Conservation (phyloP, 2,329 filamentous ascomycete genomes). For the Hawksworthiomyces lignivorus region DNA sequence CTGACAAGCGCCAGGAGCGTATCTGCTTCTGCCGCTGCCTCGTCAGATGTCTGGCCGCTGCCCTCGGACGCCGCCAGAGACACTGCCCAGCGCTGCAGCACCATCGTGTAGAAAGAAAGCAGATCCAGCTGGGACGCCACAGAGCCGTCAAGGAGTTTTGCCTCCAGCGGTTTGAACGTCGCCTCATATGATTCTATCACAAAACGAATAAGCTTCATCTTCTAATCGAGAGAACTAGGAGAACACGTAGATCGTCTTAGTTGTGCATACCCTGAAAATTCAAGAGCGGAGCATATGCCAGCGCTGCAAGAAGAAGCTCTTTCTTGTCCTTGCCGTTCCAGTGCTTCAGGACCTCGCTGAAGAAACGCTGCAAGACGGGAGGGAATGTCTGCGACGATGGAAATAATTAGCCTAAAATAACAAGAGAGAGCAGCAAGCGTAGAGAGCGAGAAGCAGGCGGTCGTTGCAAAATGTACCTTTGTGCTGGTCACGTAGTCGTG, state of each 20-base stretch:
- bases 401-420: background rate
- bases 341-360: slow-evolving; percentile 42
- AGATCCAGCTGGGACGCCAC: slow-evolving; percentile 49
- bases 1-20: slow-evolving; percentile 35
- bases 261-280: slow-evolving; percentile 49
- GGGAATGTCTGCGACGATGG: slow-evolving; percentile 13
- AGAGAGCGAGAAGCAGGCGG: background rate
- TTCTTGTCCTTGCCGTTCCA: slow-evolving; percentile 57
- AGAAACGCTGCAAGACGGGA: slow-evolving; percentile 23
- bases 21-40: background rate
- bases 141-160: slow-evolving; percentile 39
- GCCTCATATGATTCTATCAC: slow-evolving; percentile 39
- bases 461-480: slow-evolving; percentile 44
- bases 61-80: slow-evolving; percentile 32
- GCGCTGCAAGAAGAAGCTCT: slow-evolving; percentile 47
- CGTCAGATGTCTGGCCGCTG: background rate
- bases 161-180: slow-evolving; percentile 46
- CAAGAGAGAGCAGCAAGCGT: background rate
- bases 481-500: slow-evolving; percentile 47
- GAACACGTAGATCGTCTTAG: no score
- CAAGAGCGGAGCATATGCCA: slow-evolving; percentile 47
- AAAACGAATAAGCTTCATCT: no score
- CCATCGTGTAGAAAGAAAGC: slow-evolving; percentile 57
- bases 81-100: slow-evolving; percentile 55
- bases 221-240: no score